Evolutionary conservation across 179 eudicot species (phyloP), one percentile per base, ranked within the genome.

Genomic region (Vitellaria paradoxa): DNA sequence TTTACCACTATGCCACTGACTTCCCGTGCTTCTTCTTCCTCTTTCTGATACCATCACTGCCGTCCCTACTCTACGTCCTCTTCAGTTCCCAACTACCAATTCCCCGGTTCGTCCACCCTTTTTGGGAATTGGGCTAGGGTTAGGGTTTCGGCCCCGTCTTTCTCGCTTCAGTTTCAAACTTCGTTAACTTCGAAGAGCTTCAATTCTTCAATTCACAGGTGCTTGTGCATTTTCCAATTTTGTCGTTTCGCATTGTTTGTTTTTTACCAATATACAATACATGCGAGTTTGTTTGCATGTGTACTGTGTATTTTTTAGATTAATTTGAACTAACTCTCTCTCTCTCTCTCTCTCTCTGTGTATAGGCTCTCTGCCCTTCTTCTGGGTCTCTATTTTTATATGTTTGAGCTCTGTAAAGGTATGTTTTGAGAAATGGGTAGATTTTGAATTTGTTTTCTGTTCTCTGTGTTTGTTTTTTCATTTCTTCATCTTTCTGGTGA

Each of bases 221-320:
- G 65, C 53, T 20, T 45, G 23, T 30, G 14, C 23, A 55, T 68
- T 71, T 70, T 78, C 72, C 79, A 62, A 77, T 68, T 49, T 83
- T 85, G 86, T 81, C 83, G 79, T 74, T 76, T 83, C 65, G 10
- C 46, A 21, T 53, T 70, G 74, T 80, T 81, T 83, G 81, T 81
- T 78, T 76, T 30, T 72, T 23, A 30, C 73, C 55, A 40, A 26
- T 14, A 65, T 71, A 42, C 62, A 10, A 15, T 17, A 30, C 2
- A 30, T 30, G 37, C 37, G 37, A 30, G 37, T 30, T 30, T 30
- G 37, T 30, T 61, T 24, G 18, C 57, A 66, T 66, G 46, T 13
- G 3, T 24, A 30, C 6, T 55, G 68, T 17, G 7, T 70, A 42
- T 68, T 79, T 24, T 57, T 62, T 40, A 30, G 66, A 14, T 50